Percentiles rank a stretch among this genome's conserved stretches.
Evolutionary conservation across 2,329 filamentous ascomycete species (phyloP).

Genomic region (Cytospora chrysosperma): DNA sequence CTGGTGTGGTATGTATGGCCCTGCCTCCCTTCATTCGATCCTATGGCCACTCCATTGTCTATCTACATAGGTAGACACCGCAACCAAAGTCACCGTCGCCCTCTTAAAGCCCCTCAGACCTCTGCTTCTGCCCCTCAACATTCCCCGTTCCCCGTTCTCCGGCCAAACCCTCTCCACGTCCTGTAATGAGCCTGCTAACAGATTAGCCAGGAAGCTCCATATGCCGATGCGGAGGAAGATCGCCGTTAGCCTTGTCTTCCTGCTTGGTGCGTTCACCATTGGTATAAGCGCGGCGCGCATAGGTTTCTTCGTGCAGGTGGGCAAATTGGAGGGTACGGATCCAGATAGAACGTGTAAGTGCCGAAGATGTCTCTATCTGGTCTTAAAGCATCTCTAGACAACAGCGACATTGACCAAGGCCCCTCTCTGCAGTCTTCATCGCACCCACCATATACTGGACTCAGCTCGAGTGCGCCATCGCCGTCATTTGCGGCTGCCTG

Average conservation of each 20-base stretch:
- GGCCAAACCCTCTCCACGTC: too few species aligned
- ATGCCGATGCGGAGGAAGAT: not conserved
- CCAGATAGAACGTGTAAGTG: not conserved
- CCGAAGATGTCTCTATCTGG: not conserved
- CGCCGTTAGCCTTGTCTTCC: not conserved
- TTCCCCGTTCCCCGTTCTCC: too few species aligned
- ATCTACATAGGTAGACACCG: not conserved
- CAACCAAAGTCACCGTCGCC: too few species aligned
- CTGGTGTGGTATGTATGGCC: not conserved
- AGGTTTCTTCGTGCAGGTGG: not conserved
- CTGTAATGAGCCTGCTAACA: not conserved
- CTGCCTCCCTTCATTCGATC: too few species aligned
- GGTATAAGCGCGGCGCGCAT: not conserved
- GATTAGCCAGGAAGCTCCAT: not conserved
- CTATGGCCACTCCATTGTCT: not conserved
- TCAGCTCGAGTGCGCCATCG: not conserved
- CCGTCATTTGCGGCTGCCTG: constrained; percentile 17
- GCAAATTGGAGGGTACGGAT: not conserved
- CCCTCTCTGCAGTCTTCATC: not conserved
- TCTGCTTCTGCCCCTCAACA: not conserved
- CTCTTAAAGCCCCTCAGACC: not conserved
- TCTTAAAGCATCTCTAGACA: not conserved
- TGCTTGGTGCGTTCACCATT: not conserved
- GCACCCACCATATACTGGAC: not conserved
- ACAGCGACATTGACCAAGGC: not conserved